A percentile compares a stretch with the other conserved stretches of the same genome.
Conservation (phyloP, 805 yeast species). For the Cyberlindnera xylosilytica region DNA sequence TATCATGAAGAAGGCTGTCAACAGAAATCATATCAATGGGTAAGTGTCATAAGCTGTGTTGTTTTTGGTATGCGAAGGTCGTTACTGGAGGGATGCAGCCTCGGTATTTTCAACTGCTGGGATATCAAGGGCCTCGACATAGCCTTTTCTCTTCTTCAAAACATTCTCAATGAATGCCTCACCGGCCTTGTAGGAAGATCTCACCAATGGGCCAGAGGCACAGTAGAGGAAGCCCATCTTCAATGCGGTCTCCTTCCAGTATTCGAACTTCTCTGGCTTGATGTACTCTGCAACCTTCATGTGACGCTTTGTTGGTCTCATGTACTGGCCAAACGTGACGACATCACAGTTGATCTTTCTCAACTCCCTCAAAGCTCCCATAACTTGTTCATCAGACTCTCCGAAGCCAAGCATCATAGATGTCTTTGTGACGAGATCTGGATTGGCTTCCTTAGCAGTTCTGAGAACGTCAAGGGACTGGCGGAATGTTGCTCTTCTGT, state of each 20-base stretch:
- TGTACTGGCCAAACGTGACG: slow-evolving; percentile 97
- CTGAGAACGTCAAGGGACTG: slow-evolving; percentile 78
- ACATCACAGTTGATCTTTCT: slow-evolving; percentile 82
- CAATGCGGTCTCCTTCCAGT: slow-evolving; percentile 85
- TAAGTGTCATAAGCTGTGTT: too few relatives aligned
- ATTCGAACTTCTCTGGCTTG: slow-evolving; percentile 89
- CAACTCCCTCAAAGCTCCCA: slow-evolving; percentile 71
- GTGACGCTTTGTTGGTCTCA: slow-evolving; percentile 98
- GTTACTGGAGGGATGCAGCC: background rate
- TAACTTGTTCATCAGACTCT: slow-evolving; percentile 87
- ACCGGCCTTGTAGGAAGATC: slow-evolving; percentile 97
- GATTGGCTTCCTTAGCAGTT: slow-evolving; percentile 76
- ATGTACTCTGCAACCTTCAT: slow-evolving; percentile 97
- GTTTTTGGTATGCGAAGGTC: too few relatives aligned
- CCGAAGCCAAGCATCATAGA: slow-evolving; percentile 97
- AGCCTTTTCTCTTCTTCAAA: slow-evolving; percentile 58
- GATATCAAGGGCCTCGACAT: background rate
- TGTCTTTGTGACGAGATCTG: slow-evolving; percentile 82
- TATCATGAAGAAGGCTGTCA: too few relatives aligned
- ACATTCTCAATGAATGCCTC: slow-evolving; percentile 96
- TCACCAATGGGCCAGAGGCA: slow-evolving; percentile 95
- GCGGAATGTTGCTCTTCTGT: slow-evolving; percentile 91
- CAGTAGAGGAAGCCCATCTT: slow-evolving; percentile 93
- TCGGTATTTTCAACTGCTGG: background rate
- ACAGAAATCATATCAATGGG: too few relatives aligned